Evolutionary conservation across 768 basidiomycete genomes (phyloP), one percentile per base, ranked within the genome.

Genomic region (Hydnum rufescens): DNA sequence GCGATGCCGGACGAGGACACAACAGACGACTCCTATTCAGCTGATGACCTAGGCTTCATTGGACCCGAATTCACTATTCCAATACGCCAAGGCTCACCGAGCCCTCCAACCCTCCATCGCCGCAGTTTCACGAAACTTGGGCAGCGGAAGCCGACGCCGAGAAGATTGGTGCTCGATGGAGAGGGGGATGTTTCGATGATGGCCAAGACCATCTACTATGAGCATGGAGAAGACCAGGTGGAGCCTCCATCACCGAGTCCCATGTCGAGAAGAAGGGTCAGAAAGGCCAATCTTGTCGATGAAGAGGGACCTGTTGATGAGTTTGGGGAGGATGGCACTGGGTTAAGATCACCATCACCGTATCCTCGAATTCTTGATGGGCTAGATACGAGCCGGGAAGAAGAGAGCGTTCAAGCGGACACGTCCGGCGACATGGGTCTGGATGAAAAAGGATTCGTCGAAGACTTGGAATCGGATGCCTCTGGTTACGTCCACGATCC

Each of bases 341-440:
- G 13, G 13, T 25, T 23, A 46, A 22, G 32, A 43, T 36, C 47
- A 56, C 28, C 55, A 42, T 28, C 43, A 46, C 3, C 53, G 47
- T 23, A 54, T 48, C 5, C 42, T 42, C 3, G 54, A 23, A 29
- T 22, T 54, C 29, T 18, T 8, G 55, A 55, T 42, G 55, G 34
- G 4, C 43, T 56, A 8, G 13, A 43, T 34, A n/a, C n/a, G n/a
- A n/a, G n/a, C 19, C 13, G 19, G 36, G 36, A 39, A 13, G 13
- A 13, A 19, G 31, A 18, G 29, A 30, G 32, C 31, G 49, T 36
- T 34, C 49, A 31, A 51, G 42, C 8, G 18, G 46, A 51, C n/a
- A 43, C 23, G 6, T 26, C n/a, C 36, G 23, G 26, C 23, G 25
- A 47, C 23, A 49, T 51, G 46, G 51, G 42, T 36, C 25, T 26